These are phyloP conservation scores for Linum tenue DNA, from an alignment of 345 rosid species.

Conservation along the genomic window DNA sequence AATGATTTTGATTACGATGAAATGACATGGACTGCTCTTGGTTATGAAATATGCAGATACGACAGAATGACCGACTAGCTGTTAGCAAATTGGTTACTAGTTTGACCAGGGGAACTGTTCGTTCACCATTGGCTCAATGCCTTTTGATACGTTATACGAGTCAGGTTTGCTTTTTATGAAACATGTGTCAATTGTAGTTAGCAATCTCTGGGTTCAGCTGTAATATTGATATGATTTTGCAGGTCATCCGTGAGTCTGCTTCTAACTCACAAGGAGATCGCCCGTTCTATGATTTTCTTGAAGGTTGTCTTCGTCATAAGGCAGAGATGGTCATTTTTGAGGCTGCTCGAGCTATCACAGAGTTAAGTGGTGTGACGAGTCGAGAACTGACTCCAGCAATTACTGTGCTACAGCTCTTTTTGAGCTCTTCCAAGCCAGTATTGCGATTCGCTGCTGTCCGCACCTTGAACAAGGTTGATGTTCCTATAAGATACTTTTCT, in stretches of 20 bases:
- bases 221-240: slow-evolving; percentile 16
- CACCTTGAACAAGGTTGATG: slow-evolving; percentile 79
- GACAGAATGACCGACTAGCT: slow-evolving; percentile 88
- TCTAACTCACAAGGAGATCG: slow-evolving; percentile 75
- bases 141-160: slow-evolving; percentile 83
- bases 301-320: slow-evolving; percentile 92
- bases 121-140: slow-evolving; percentile 96
- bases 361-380: slow-evolving; percentile 86
- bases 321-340: slow-evolving; percentile 98
- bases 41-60: slow-evolving; percentile 45
- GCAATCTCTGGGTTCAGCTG: background rate
- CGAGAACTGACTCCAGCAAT: slow-evolving; percentile 95
- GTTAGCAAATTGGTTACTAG: slow-evolving; percentile 83
- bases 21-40: background rate
- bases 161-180: slow-evolving; percentile 44
- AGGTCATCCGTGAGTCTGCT: slow-evolving; percentile 88
- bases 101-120: slow-evolving; percentile 91
- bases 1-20: background rate
- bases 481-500: slow-evolving; percentile 1
- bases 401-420: slow-evolving; percentile 92
- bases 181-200: background rate
- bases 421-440: slow-evolving; percentile 95
- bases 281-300: slow-evolving; percentile 92
- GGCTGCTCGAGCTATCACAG: slow-evolving; percentile 99
- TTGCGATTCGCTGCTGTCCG: slow-evolving; percentile 98